Evolutionary conservation across 148 eudicot species (phyloP).

Genomic region (Fagopyrum homotropicum): DNA sequence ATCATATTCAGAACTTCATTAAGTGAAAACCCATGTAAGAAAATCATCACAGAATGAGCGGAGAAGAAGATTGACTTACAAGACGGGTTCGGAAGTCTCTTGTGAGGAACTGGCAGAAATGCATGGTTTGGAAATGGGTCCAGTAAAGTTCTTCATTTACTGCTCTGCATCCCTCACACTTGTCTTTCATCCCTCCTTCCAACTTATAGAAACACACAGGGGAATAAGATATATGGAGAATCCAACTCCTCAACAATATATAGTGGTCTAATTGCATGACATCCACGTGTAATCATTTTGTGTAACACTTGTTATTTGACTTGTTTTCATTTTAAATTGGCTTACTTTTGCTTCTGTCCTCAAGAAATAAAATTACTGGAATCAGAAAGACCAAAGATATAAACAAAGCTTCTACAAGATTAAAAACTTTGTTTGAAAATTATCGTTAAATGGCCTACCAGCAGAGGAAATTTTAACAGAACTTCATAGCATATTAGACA

Average conservation of each 20-base stretch:
- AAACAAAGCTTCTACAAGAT: too few relatives aligned
- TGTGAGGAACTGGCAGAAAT: constrained; percentile 14
- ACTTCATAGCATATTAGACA: too few relatives aligned
- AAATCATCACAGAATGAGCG: background rate
- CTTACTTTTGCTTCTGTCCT: too few relatives aligned
- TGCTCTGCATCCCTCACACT: constrained; percentile 5
- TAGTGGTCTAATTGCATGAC: background rate
- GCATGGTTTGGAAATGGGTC: constrained; percentile 12
- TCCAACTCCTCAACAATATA: background rate
- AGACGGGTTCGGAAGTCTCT: constrained; percentile 8
- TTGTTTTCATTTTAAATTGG: background rate
- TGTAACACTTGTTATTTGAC: constrained; percentile 6
- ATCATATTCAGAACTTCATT: background rate
- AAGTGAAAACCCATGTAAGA: background rate
- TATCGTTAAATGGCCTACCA: too few relatives aligned
- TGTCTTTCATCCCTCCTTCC: background rate
- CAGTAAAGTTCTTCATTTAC: constrained; percentile 1
- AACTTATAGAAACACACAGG: background rate
- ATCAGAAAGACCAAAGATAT: too few relatives aligned
- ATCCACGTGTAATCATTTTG: background rate
- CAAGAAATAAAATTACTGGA: too few relatives aligned
- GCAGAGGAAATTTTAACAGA: too few relatives aligned
- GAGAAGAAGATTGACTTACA: constrained; percentile 7
- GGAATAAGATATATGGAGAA: background rate
- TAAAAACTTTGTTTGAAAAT: too few relatives aligned